Conservation (phyloP, 2,329 filamentous ascomycete genomes). For the Diaporthe citri region DNA sequence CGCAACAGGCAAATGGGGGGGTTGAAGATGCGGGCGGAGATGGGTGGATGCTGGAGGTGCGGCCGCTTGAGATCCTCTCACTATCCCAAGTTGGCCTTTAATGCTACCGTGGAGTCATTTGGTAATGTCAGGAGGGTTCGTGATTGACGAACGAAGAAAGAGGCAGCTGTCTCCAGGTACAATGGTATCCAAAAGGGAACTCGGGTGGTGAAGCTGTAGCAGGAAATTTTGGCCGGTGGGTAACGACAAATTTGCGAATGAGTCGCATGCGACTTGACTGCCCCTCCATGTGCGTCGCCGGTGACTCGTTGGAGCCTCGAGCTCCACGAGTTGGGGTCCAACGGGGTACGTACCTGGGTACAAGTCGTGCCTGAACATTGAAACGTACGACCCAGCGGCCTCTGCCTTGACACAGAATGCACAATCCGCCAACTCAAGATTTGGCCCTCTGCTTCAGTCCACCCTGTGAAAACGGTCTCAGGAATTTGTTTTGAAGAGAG, state of each 20-base stretch:
- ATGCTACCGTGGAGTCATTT: slow-evolving; percentile 78
- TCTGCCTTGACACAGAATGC: neutral
- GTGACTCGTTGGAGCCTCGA: slow-evolving; percentile 24
- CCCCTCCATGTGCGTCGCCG: slow-evolving; percentile 22
- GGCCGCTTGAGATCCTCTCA: slow-evolving; percentile 82
- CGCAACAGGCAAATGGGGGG: slow-evolving; percentile 41
- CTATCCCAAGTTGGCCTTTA: slow-evolving; percentile 80
- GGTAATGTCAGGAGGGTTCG: slow-evolving; percentile 45
- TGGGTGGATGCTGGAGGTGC: slow-evolving; percentile 55
- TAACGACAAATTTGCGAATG: slow-evolving; percentile 35
- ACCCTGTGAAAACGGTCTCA: neutral
- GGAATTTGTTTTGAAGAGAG: too few relatives aligned
- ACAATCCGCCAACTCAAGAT: neutral
- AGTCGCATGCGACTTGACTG: slow-evolving; percentile 21
- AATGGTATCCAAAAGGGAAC: neutral
- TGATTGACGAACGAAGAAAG: slow-evolving; percentile 24
- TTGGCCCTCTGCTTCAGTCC: neutral
- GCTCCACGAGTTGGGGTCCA: slow-evolving; percentile 16
- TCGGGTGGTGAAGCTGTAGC: slow-evolving; percentile 20
- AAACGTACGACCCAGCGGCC: neutral
- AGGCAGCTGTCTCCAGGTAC: slow-evolving; percentile 4
- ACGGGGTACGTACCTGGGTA: neutral
- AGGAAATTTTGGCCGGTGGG: slow-evolving; percentile 41
- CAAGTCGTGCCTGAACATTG: neutral
- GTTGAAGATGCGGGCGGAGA: slow-evolving; percentile 36